Evolutionary conservation across 768 basidiomycete genomes (phyloP).

Genomic region (Kwoniella botswanensis): DNA sequence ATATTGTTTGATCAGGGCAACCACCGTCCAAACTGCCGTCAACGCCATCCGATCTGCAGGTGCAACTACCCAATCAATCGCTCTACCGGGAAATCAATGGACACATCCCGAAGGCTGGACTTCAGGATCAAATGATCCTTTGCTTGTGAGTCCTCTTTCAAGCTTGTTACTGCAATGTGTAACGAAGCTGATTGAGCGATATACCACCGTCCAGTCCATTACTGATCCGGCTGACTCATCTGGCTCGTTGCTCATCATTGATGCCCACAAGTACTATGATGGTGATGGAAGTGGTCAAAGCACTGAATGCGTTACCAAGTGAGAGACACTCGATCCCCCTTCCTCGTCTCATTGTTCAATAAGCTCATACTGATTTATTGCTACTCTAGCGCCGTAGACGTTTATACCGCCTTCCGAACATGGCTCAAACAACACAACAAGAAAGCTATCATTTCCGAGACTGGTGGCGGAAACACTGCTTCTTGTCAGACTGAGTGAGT

Average conservation of each 20-base stretch:
- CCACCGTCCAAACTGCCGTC: constrained; percentile 66
- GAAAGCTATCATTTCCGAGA: constrained; percentile 68
- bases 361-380: neutral
- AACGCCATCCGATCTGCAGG: constrained; percentile 68
- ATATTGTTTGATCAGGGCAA: constrained; percentile 60
- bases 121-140: constrained; percentile 64
- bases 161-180: constrained; percentile 60
- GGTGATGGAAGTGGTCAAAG: constrained; percentile 63
- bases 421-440: constrained; percentile 63
- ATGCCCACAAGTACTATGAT: constrained; percentile 71
- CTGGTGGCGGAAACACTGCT: constrained; percentile 65
- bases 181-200: constrained; percentile 56
- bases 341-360: neutral
- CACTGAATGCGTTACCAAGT: constrained; percentile 64
- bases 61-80: constrained; percentile 66
- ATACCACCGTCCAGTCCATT: constrained; percentile 46
- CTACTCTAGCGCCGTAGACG: constrained; percentile 61
- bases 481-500: constrained; percentile 62
- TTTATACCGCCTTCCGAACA: constrained; percentile 60
- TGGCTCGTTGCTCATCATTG: constrained; percentile 63
- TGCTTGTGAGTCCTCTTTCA: constrained; percentile 57
- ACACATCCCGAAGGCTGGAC: constrained; percentile 63
- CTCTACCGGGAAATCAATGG: constrained; percentile 68
- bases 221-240: constrained; percentile 60
- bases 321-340: constrained; percentile 6